Evolutionary conservation across 2,329 filamentous ascomycete genomes (phyloP).

Genomic region (Cytospora chrysosperma): DNA sequence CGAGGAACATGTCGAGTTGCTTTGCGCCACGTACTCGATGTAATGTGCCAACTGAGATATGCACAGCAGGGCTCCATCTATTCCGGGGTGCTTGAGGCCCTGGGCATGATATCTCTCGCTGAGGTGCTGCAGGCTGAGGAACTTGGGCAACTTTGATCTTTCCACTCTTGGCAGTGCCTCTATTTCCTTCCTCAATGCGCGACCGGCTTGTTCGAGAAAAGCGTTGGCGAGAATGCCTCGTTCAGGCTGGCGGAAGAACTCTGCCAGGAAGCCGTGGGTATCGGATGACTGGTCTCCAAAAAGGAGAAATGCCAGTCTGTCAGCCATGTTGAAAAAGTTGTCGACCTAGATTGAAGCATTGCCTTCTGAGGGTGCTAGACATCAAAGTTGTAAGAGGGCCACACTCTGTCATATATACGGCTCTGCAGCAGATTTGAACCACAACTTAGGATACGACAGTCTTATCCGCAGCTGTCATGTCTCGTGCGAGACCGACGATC

Average conservation of each 20-base stretch:
- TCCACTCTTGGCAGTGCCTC: constrained; percentile 56
- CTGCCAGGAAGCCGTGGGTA: constrained; percentile 61
- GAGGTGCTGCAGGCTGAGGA: constrained; percentile 62
- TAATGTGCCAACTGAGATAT: constrained; percentile 67
- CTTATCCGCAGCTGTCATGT: not conserved
- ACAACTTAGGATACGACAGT: constrained; percentile 14
- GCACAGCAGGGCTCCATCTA: constrained; percentile 65
- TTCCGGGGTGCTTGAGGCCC: constrained; percentile 55
- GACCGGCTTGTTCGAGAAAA: constrained; percentile 59
- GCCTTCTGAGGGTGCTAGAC: constrained; percentile 13
- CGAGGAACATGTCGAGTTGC: not conserved
- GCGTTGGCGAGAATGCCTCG: constrained; percentile 55
- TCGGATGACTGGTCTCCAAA: constrained; percentile 72
- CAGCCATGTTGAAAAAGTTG: constrained; percentile 41
- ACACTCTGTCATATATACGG: constrained; percentile 19
- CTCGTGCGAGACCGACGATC: constrained; percentile 15
- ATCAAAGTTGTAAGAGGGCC: constrained; percentile 3
- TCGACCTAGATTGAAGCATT: constrained; percentile 27
- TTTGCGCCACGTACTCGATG: constrained; percentile 55
- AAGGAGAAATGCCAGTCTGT: constrained; percentile 56
- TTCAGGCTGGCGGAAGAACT: constrained; percentile 46
- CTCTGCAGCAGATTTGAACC: constrained; percentile 1
- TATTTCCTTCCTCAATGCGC: constrained; percentile 60
- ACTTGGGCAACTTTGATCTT: constrained; percentile 58
- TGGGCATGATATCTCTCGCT: constrained; percentile 63